A percentile compares a stretch with the other conserved stretches of the same genome.
Evolutionary conservation across 495 filamentous ascomycete genomes (phyloP).

Genomic region (Tuber microsphaerosporum): DNA sequence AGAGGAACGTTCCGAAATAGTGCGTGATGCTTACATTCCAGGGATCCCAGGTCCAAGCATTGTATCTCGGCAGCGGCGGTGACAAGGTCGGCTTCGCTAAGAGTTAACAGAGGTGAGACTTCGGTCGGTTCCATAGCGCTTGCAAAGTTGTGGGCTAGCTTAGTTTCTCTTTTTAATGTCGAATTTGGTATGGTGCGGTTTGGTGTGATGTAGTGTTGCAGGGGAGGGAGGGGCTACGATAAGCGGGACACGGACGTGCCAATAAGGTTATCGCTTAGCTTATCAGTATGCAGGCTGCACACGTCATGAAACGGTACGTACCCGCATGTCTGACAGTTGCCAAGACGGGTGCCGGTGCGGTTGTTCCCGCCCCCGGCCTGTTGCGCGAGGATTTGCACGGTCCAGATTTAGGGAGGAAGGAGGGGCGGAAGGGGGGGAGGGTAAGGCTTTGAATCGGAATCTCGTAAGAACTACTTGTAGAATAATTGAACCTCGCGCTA

Average conservation of each 20-base stretch:
- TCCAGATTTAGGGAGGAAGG: no score
- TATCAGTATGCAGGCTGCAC: background rate
- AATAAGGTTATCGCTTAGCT: background rate
- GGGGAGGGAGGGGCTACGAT: slow-evolving; percentile 1
- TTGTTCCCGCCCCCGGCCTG: background rate
- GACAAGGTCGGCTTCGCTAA: background rate
- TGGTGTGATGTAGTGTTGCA: background rate
- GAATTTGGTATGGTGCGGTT: background rate
- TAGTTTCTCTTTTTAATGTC: background rate
- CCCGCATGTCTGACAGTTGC: background rate
- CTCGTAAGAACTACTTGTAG: no score
- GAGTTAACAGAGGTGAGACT: background rate
- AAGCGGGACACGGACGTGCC: background rate
- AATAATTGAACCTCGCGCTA: no score
- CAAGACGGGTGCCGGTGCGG: background rate
- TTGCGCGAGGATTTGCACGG: background rate
- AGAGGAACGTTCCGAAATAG: background rate
- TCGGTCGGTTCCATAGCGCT: background rate
- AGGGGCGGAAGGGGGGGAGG: no score
- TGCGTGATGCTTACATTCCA: background rate
- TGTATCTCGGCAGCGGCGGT: background rate
- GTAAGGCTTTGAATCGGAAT: no score
- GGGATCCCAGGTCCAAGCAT: background rate
- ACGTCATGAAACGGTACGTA: background rate
- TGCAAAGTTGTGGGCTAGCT: background rate